These are phyloP conservation scores for Candolleomyces aberdarensis DNA, from an alignment of 768 basidiomycete species.

Conservation along the genomic window DNA sequence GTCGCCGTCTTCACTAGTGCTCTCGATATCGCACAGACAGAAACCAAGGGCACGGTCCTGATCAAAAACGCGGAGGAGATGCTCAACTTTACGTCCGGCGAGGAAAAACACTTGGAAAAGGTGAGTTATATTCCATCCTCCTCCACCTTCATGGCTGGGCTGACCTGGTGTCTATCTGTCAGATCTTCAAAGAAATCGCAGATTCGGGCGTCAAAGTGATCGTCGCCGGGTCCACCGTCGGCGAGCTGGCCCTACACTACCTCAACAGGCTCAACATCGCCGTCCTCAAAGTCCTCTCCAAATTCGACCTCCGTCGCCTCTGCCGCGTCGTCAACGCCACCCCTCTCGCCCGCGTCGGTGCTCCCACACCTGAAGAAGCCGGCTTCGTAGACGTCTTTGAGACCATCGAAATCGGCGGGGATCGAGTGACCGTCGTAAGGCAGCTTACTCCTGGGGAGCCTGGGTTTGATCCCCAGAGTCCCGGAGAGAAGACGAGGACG, in stretches of 20 bases:
- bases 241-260: constrained; percentile 96
- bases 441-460: constrained; percentile 70
- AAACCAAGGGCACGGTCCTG: constrained; percentile 97
- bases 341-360: constrained; percentile 92
- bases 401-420: constrained; percentile 94
- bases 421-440: constrained; percentile 94
- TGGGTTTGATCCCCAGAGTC: constrained; percentile 49
- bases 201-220: constrained; percentile 93
- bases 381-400: constrained; percentile 94
- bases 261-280: constrained; percentile 92
- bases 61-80: constrained; percentile 95
- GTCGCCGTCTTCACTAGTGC: constrained; percentile 95
- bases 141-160: too few relatives aligned
- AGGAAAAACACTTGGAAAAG: constrained; percentile 95
- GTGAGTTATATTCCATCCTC: too few relatives aligned
- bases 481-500: constrained; percentile 75
- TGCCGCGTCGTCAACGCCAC: constrained; percentile 96
- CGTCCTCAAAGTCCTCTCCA: constrained; percentile 95
- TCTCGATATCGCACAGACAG: constrained; percentile 92
- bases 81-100: constrained; percentile 93
- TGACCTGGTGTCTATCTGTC: too few relatives aligned
- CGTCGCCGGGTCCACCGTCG: constrained; percentile 89
- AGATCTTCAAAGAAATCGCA: constrained; percentile 95
- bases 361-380: constrained; percentile 94
- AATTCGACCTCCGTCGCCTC: constrained; percentile 92